Conservation (phyloP, 2,329 filamentous ascomycete genomes). For the Botrytis cinerea region DNA sequence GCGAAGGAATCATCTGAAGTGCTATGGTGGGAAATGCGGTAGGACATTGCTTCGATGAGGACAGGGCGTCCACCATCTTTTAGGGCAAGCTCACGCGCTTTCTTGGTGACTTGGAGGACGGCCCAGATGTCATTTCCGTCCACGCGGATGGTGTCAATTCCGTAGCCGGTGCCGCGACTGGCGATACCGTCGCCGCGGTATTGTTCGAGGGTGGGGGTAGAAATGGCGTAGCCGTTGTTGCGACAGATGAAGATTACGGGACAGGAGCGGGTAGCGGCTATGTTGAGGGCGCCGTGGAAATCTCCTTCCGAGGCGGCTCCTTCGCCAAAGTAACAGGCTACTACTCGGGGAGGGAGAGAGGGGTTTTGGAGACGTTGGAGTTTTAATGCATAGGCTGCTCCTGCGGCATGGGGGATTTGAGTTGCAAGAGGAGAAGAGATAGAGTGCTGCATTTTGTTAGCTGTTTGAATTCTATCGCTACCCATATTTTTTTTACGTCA, state of each 20-base stretch:
- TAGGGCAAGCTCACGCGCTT: constrained; percentile 69
- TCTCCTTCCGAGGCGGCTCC: constrained; percentile 89
- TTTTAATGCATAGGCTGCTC: constrained; percentile 85
- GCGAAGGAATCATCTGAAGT: constrained; percentile 97
- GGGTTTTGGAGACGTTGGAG: constrained; percentile 75
- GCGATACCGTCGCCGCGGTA: constrained; percentile 92
- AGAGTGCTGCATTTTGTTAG: constrained; percentile 57
- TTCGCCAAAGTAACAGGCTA: constrained; percentile 86
- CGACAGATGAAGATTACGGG: constrained; percentile 88
- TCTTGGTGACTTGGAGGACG: constrained; percentile 75
- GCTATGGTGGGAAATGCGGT: constrained; percentile 96
- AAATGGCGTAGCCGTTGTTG: constrained; percentile 92
- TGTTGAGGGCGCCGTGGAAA: constrained; percentile 88
- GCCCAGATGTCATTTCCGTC: constrained; percentile 96
- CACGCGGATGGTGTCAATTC: constrained; percentile 89
- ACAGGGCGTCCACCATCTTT: constrained; percentile 56
- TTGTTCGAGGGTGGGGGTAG: constrained; percentile 84
- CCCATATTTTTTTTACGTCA: no score
- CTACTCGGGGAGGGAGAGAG: constrained; percentile 65
- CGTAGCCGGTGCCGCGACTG: constrained; percentile 82
- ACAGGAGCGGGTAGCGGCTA: constrained; percentile 84
- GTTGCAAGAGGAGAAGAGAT: constrained; percentile 85
- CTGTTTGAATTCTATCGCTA: neutral
- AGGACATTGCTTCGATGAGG: constrained; percentile 93
- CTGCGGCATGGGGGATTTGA: constrained; percentile 84